Evolutionary conservation across 192 early-diverging fungal species (phyloP), one percentile per base, ranked within the genome.

Genomic region (Coemansia sp.): DNA sequence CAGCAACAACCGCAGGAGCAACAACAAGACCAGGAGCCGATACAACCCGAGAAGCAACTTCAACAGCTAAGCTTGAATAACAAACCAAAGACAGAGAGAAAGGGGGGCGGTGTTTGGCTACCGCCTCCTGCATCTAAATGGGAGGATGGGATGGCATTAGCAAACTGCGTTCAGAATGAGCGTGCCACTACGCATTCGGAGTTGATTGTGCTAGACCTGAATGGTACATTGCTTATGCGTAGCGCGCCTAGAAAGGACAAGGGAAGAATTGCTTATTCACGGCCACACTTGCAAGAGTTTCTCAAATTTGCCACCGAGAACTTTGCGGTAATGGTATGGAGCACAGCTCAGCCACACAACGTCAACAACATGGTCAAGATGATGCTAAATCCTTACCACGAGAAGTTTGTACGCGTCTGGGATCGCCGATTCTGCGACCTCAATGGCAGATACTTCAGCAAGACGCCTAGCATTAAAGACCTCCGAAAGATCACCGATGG

Each of bases 261-360:
- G 27, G 4, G 25, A 15, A 47, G 70, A 4, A 36, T 23, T 6
- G 66, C 81, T 37, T 50, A 54, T 22, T 40, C 64, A 1, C 82
- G 90, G 4, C 90, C 90, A 0, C 58, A 79, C 57, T 61, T 87
- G 15, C 20, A 38, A 0, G 48, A 71, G 4, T 89, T 92, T 59
- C 60, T 90, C 30, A 28, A 67, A 9, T 90, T 85, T 67, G 57
- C 85, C 0, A 74, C 87, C 38, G 50, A 67, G 6, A 61, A 83
- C 57, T 92, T 84, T 81, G 68, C 73, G 3, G 89, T 92, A 19
- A 87, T 89, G 85, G 67, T 92, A 6, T 92, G 90, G 90, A 88
- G 86, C 53, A 88, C 88, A 7, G 87, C 90, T 0, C 78, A 83
- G 19, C 74, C 73, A 2, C 22, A 31, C 0, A 89, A 77, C 38